These are phyloP conservation scores for Fusarium longipes DNA, from an alignment of 2,329 filamentous ascomycete genomes.

Conservation along the genomic window DNA sequence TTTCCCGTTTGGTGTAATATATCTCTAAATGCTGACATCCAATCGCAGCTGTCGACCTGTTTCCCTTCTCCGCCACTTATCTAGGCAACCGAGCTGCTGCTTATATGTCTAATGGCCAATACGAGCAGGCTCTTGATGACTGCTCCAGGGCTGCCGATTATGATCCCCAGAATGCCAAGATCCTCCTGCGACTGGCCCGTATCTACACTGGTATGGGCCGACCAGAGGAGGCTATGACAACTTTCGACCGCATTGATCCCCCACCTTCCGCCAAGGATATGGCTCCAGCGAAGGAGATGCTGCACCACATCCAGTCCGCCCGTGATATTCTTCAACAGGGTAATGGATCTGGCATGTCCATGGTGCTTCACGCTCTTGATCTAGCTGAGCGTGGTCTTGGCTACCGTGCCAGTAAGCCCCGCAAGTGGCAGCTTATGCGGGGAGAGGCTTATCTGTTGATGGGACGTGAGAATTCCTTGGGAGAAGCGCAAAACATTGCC, in stretches of 20 bases:
- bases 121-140: slow-evolving; percentile 84
- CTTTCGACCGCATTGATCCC: slow-evolving; percentile 83
- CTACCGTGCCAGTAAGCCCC: slow-evolving; percentile 78
- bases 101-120: slow-evolving; percentile 88
- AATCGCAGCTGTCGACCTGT: slow-evolving; percentile 81
- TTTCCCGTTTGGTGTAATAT: slow-evolving; percentile 1
- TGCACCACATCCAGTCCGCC: slow-evolving; percentile 82
- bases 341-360: slow-evolving; percentile 83
- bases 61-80: slow-evolving; percentile 88
- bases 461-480: slow-evolving; percentile 87
- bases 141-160: slow-evolving; percentile 84
- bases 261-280: slow-evolving; percentile 86
- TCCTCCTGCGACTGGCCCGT: slow-evolving; percentile 85
- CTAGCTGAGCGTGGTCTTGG: slow-evolving; percentile 87
- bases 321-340: slow-evolving; percentile 80
- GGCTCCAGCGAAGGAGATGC: slow-evolving; percentile 85
- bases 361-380: slow-evolving; percentile 92
- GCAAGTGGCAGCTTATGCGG: slow-evolving; percentile 93
- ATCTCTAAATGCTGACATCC: slow-evolving; percentile 36
- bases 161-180: slow-evolving; percentile 88
- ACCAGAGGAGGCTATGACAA: slow-evolving; percentile 85
- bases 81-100: slow-evolving; percentile 95
- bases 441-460: slow-evolving; percentile 94
- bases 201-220: slow-evolving; percentile 90
- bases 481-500: slow-evolving; percentile 91